A percentile compares a stretch with the other conserved stretches of the same genome.
Evolutionary conservation across 2,329 filamentous ascomycete species (phyloP).

Genomic region (Phialophora tarda): DNA sequence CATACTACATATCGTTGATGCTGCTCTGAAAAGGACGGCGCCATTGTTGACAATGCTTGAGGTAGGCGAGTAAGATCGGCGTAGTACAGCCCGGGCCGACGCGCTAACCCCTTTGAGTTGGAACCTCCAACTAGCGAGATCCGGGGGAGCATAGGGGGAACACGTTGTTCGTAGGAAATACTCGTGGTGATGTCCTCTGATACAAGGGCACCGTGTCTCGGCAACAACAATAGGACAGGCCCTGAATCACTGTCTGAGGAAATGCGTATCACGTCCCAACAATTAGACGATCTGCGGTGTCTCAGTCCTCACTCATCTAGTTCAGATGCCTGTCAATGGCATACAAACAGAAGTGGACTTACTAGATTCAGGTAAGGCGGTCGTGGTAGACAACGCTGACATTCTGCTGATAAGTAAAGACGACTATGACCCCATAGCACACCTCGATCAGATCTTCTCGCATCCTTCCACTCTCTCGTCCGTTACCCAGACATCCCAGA

Average conservation of each 20-base stretch:
- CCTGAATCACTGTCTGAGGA: neutral
- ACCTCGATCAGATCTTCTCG: slow-evolving; percentile 92
- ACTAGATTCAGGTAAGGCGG: slow-evolving; percentile 51
- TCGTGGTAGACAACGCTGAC: neutral
- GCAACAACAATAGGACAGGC: neutral
- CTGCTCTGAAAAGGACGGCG: no score
- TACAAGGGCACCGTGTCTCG: neutral
- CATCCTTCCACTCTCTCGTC: slow-evolving; percentile 84
- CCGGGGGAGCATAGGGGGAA: no score
- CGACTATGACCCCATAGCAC: slow-evolving; percentile 90
- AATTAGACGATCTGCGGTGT: slow-evolving; percentile 2
- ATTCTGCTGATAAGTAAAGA: slow-evolving; percentile 50
- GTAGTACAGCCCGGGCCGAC: no score
- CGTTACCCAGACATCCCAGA: slow-evolving; percentile 73
- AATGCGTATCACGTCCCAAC: slow-evolving; percentile 11
- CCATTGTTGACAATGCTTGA: no score
- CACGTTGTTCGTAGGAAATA: neutral
- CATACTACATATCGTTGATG: no score
- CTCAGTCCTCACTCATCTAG: slow-evolving; percentile 4
- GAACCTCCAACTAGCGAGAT: no score
- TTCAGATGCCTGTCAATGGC: slow-evolving; percentile 36
- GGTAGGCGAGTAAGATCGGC: no score
- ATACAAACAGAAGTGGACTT: slow-evolving; percentile 44
- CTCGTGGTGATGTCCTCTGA: neutral
- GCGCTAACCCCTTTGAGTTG: no score